A percentile compares a stretch with the other conserved stretches of the same genome.
phyloP scores from a whole-genome alignment of 257 asterid genomes.

The Linderniella brevidens region DNA sequence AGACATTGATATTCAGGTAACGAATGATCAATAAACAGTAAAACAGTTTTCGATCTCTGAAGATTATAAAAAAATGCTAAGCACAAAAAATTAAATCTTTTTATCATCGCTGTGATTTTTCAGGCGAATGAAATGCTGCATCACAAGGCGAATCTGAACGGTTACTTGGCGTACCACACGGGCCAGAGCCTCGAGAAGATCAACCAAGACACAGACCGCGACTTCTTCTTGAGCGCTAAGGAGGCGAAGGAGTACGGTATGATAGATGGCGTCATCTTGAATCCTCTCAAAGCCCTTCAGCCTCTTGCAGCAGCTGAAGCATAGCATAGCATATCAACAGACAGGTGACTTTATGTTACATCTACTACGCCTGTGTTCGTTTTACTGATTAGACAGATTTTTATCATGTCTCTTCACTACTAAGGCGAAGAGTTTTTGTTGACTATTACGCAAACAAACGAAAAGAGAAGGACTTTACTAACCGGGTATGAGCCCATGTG shows the following conservation, averaged over 20 bases:
- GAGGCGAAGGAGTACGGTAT: constrained; percentile 94
- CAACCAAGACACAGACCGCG: constrained; percentile 85
- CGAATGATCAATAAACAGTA: no score
- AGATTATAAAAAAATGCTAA: no score
- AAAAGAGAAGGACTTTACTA: no score
- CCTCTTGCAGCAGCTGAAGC: constrained; percentile 45
- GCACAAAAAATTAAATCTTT: background rate
- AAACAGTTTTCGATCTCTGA: no score
- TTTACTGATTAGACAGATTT: no score
- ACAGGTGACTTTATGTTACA: no score
- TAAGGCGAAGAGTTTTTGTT: no score
- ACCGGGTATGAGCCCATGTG: no score
- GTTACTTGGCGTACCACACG: constrained; percentile 88
- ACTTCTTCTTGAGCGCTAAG: constrained; percentile 90
- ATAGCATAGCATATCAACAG: no score
- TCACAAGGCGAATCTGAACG: constrained; percentile 76
- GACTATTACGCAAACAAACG: no score
- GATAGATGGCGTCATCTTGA: constrained; percentile 79
- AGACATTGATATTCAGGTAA: constrained; percentile 70
- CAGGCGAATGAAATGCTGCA: constrained; percentile 97
- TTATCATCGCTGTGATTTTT: background rate
- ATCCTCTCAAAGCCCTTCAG: constrained; percentile 80
- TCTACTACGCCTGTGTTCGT: no score
- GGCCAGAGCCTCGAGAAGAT: constrained; percentile 91
- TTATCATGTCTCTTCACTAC: no score